Percentiles rank a stretch among this genome's conserved stretches.
phyloP scores from a whole-genome alignment of 2,329 filamentous ascomycete species.

The Pseudocercospora musae region DNA sequence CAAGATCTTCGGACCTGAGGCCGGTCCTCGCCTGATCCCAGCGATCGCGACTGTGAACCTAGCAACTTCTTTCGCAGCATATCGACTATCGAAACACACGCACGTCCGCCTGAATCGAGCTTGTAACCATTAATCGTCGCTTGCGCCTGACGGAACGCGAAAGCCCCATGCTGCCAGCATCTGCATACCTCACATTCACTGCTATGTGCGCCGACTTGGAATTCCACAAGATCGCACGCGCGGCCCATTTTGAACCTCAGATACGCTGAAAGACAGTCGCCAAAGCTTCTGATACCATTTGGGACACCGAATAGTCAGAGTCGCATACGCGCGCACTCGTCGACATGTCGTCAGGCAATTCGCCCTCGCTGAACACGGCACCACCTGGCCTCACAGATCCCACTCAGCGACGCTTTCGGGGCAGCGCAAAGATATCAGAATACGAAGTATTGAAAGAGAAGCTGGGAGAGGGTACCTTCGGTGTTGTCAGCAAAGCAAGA shows the following conservation, averaged over 20 bases:
- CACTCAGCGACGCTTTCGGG: conserved; percentile 62
- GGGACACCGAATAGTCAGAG: neutral
- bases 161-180: no score
- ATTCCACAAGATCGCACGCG: neutral
- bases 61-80: neutral
- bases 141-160: no score
- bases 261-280: neutral
- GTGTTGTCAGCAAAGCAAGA: conserved; percentile 87
- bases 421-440: conserved; percentile 78
- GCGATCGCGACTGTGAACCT: neutral
- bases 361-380: conserved; percentile 32
- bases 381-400: conserved; percentile 43
- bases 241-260: neutral
- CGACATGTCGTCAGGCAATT: conserved; percentile 48
- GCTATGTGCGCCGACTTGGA: neutral
- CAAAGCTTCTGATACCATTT: neutral
- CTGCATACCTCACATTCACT: neutral
- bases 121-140: neutral
- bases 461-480: conserved; percentile 93
- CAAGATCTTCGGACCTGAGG: neutral
- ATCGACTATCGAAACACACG: neutral
- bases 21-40: neutral
- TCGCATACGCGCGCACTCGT: neutral
- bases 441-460: conserved; percentile 74
- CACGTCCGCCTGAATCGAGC: neutral